Evolutionary conservation across 495 filamentous ascomycete species (phyloP), one percentile per base, ranked within the genome.

Genomic region (Trypethelium eluteriae): DNA sequence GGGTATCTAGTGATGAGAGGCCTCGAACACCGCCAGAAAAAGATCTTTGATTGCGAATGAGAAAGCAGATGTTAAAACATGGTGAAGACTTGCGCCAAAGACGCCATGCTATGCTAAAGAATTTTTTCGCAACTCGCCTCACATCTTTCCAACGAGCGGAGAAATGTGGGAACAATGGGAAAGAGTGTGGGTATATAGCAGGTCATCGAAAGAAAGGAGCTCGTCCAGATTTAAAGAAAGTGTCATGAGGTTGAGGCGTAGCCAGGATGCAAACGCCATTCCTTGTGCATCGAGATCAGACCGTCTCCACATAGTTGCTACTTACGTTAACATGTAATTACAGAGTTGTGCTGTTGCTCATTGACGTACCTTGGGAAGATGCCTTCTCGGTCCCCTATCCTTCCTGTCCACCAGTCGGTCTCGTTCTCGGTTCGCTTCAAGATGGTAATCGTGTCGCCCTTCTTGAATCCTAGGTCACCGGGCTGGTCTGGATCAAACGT

Each of bases 361-460:
- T 16, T 12, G 1, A 63, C 70, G 14, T 67, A 76, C 74, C 75
- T 81, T 6, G 86, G 86, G 73, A 88, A 88, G 50, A 87, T 86
- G 63, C 86, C 86, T 36, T 85, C 84, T 18, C 85, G 78, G 70
- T 83, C 81, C 16, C 86, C 86, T 64, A 89, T 84, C 63, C 81
- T 79, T 38, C 86, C 86, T 39, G 86, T 89, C 92, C 92, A 97
- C 85, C 93, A 95, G 76, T 96, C 92, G 10, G 86, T 87, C 67
- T 89, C 88, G 69, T 85, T 92, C 0, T 98, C 91, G n/a, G 94
- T 97, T 74, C 90, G 89, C 80, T 98, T 98, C 25, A 93, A 77
- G 65, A 98, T 94, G n/a, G 93, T 97, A 69, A 98, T 96, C 62
- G 98, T 79, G 41, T 98, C 94, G 25, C 94, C 94, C 81, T 98